Evolutionary conservation across 305 asterid species (phyloP), one percentile per base, ranked within the genome.

Genomic region (Nicotiana rustica): DNA sequence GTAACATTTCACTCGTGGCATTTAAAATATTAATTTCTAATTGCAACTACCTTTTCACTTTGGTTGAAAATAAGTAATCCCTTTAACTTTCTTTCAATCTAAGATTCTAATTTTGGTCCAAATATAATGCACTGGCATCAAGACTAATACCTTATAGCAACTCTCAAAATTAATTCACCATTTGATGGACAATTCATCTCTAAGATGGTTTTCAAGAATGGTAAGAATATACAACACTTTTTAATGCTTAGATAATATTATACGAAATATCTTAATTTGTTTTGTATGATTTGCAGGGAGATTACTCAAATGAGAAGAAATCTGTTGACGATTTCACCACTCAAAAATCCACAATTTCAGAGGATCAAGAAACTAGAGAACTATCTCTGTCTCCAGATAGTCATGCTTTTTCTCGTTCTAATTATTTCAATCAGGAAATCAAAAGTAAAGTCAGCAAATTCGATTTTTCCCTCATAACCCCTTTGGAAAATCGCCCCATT

Each of bases 341-440:
- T 79, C 73, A 79, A 61, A 61, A 61, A 13, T 79, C 82, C 9
- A 29, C 70, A 41, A 35, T 25, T 33, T 60, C 73, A 1, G 71
- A 79, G 35, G 82, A 79, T 36, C 41, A 19, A 47, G 70, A 36
- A 8, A 60, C 8, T 35, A 79, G 70, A 61, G 71, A 36, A 79
- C 6, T 25, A 4, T 79, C 73, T 36, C 36, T 38, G 8, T 61
- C 82, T 35, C 82, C 73, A 35, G 71, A 79, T 13, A 79, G 82
- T 57, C 35, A 33, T 78, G 55, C 81, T 59, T n/a, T 18, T 38
- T 78, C 57, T 6, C 15, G 2, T n/a, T 59, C 36, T n/a, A 41
- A 41, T 41, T 17, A 57, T 78, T 78, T 78, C n/a, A n/a, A 33
- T 36, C 35, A 3, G 5, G 56, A 59, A 59, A 17, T 3, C 2